Evolutionary conservation across 805 yeast species (phyloP).

Genomic region (Saturnispora gosingensis): DNA sequence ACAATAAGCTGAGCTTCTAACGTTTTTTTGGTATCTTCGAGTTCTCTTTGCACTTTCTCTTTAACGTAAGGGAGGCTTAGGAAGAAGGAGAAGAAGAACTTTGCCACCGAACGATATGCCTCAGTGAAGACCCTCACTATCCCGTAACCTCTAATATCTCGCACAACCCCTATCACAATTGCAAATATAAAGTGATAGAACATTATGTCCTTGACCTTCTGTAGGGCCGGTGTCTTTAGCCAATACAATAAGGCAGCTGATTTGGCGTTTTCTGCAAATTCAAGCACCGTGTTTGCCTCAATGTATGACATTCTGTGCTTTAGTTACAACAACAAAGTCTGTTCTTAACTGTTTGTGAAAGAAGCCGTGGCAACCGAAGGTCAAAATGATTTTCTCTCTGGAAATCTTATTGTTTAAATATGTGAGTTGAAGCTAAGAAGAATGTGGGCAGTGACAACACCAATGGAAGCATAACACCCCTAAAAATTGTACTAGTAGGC

Average conservation of each 20-base stretch:
- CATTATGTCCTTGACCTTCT: constrained; percentile 14
- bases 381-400: background rate
- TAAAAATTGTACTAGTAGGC: background rate
- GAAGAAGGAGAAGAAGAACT: constrained; percentile 9
- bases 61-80: constrained; percentile 31
- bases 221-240: background rate
- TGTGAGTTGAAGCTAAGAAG: background rate
- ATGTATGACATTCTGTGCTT: background rate
- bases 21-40: constrained; percentile 35
- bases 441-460: background rate
- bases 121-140: constrained; percentile 9
- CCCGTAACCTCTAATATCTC: constrained; percentile 22
- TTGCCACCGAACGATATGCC: constrained; percentile 6
- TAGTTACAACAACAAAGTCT: background rate
- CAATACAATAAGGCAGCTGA: background rate
- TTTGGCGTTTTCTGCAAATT: background rate
- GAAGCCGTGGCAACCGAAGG: background rate
- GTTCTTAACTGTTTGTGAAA: background rate
- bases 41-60: constrained; percentile 50
- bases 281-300: too few species aligned
- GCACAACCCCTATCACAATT: constrained; percentile 3
- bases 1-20: constrained; percentile 53
- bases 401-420: background rate
- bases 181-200: constrained; percentile 8
- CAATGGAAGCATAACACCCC: background rate